Percentiles rank a stretch among this genome's conserved stretches.
Evolutionary conservation across 176 grass and related monocot species (phyloP).

Genomic region (Cenchrus fungigraminus): DNA sequence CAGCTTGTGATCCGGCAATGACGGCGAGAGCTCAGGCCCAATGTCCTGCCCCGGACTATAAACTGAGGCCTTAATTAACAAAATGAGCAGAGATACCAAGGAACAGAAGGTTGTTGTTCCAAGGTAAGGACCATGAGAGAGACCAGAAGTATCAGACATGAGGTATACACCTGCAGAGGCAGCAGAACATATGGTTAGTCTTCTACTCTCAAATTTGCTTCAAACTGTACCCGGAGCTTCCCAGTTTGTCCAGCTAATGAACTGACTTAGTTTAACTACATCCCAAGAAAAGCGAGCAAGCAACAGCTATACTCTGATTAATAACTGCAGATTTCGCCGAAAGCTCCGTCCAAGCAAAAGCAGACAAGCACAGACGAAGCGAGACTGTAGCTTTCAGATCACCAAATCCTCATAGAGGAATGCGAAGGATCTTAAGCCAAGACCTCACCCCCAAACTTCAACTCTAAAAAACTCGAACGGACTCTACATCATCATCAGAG

Average conservation of each 20-base stretch:
- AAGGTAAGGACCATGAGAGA: slow-evolving; percentile 84
- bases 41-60: slow-evolving; percentile 69
- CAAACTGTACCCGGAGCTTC: neutral
- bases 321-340: slow-evolving; percentile 23
- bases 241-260: neutral
- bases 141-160: slow-evolving; percentile 62
- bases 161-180: slow-evolving; percentile 75
- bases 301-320: slow-evolving; percentile 33
- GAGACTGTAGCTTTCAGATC: slow-evolving; percentile 47
- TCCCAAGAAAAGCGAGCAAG: slow-evolving; percentile 14
- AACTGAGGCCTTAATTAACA: slow-evolving; percentile 78
- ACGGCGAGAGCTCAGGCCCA: slow-evolving; percentile 73
- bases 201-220: neutral
- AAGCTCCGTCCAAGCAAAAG: slow-evolving; percentile 16
- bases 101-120: slow-evolving; percentile 73
- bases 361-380: slow-evolving; percentile 31
- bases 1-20: slow-evolving; percentile 60
- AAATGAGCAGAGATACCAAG: slow-evolving; percentile 71
- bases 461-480: neutral
- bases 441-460: slow-evolving; percentile 9
- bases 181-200: slow-evolving; percentile 41
- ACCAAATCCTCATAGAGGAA: slow-evolving; percentile 38
- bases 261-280: slow-evolving; percentile 20
- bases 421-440: slow-evolving; percentile 39
- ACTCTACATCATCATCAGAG: neutral